A percentile compares a stretch with the other conserved stretches of the same genome.
Evolutionary conservation across 1,284 basidiomycete species (phyloP).

Genomic region (Fomitopsis betulina): DNA sequence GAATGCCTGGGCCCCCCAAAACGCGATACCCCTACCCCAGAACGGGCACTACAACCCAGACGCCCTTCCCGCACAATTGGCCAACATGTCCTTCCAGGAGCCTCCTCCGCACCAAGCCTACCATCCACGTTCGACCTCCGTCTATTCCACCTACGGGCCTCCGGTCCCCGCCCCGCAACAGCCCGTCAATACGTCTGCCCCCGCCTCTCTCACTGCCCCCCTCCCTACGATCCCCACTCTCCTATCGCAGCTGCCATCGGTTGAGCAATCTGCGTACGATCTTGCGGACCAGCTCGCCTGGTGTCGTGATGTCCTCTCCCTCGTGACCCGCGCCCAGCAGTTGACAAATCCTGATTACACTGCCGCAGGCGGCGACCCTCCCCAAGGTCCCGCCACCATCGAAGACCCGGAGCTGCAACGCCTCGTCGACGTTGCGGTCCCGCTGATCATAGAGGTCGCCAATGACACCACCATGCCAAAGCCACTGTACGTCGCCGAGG

Average conservation of each 20-base stretch:
- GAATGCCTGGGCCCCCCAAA: constrained; percentile 26
- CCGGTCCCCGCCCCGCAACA: constrained; percentile 15
- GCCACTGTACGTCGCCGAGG: constrained; percentile 60
- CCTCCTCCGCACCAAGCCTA: not conserved
- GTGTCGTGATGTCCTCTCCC: constrained; percentile 76
- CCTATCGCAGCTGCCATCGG: constrained; percentile 36
- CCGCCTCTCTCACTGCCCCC: constrained; percentile 57
- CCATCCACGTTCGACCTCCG: constrained; percentile 4
- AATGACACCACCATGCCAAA: constrained; percentile 27
- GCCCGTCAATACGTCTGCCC: constrained; percentile 15
- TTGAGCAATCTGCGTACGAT: constrained; percentile 50
- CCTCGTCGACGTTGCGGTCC: constrained; percentile 65
- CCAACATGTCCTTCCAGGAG: constrained; percentile 13
- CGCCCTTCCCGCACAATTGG: constrained; percentile 17
- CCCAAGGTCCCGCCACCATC: constrained; percentile 48
- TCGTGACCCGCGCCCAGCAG: constrained; percentile 60
- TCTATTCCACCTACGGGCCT: constrained; percentile 9
- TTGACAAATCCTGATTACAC: constrained; percentile 35
- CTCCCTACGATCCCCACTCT: constrained; percentile 59
- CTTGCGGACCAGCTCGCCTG: constrained; percentile 63
- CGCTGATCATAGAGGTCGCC: constrained; percentile 54
- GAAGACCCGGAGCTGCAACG: constrained; percentile 57
- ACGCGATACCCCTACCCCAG: constrained; percentile 14
- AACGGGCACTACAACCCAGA: constrained; percentile 7
- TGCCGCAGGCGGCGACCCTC: constrained; percentile 27